Percentiles rank a stretch among this genome's conserved stretches.
Evolutionary conservation across 2,329 filamentous ascomycete genomes (phyloP).

Genomic region (Lithohypha guttulata): DNA sequence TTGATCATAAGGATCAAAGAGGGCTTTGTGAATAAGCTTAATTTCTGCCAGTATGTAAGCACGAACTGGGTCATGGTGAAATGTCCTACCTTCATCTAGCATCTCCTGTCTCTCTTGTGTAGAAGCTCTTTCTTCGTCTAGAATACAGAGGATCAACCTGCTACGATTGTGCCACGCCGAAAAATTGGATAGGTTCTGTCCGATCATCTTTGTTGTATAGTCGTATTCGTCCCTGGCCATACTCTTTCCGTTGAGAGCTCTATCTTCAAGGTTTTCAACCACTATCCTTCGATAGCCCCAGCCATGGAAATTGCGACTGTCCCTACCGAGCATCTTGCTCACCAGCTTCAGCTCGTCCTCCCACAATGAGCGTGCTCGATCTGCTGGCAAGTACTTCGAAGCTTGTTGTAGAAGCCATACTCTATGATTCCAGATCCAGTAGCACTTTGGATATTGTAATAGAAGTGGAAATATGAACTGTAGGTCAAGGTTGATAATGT

Average conservation of each 20-base stretch:
- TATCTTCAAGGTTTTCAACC: constrained; percentile 61
- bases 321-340: constrained; percentile 75
- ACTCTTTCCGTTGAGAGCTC: constrained; percentile 41
- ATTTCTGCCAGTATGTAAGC: constrained; percentile 47
- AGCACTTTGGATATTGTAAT: constrained; percentile 84
- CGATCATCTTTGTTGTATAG: constrained; percentile 85
- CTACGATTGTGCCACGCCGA: constrained; percentile 92
- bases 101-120: constrained; percentile 54
- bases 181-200: constrained; percentile 80
- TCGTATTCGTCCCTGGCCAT: constrained; percentile 73
- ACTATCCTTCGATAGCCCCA: constrained; percentile 84
- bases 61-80: background rate
- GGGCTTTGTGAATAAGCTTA: constrained; percentile 59
- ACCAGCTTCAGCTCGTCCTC: constrained; percentile 71
- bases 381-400: constrained; percentile 49
- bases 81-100: constrained; percentile 53
- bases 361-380: constrained; percentile 60
- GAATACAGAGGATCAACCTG: constrained; percentile 65
- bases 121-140: constrained; percentile 59
- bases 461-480: constrained; percentile 75
- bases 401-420: constrained; percentile 71
- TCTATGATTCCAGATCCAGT: constrained; percentile 98
- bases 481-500: constrained; percentile 62
- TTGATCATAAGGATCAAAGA: constrained; percentile 89
- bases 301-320: constrained; percentile 89